A percentile compares a stretch with the other conserved stretches of the same genome.
Conservation (phyloP, 2,329 filamentous ascomycete genomes). For the Chrysoporthe austroafricana region DNA sequence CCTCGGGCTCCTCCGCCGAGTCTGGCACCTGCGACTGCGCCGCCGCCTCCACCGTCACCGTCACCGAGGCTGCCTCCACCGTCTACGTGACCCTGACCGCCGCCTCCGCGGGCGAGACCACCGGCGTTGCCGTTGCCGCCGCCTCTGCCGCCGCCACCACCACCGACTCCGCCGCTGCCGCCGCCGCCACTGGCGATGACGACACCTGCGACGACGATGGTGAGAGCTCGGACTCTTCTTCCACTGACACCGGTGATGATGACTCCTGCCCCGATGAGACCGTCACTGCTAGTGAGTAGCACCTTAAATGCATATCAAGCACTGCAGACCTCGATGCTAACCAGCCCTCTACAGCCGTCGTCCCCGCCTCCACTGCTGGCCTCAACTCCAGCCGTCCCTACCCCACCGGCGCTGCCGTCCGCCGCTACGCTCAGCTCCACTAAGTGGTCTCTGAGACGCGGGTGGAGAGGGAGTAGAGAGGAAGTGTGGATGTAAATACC, state of each 20-base stretch:
- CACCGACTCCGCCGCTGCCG: constrained; percentile 4
- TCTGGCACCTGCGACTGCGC: constrained; percentile 22
- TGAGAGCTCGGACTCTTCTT: neutral
- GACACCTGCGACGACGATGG: constrained; percentile 17
- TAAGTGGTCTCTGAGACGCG: constrained; percentile 14
- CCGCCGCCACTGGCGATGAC: constrained; percentile 21
- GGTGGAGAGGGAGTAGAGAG: neutral
- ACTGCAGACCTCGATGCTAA: neutral
- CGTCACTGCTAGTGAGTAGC: constrained; percentile 26
- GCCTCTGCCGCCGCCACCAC: constrained; percentile 14
- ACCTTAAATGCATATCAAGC: neutral
- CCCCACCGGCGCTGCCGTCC: constrained; percentile 27
- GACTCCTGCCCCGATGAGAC: constrained; percentile 26
- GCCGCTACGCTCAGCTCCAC: constrained; percentile 28
- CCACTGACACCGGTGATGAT: constrained; percentile 10
- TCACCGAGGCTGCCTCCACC: constrained; percentile 32
- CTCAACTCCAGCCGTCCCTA: constrained; percentile 25
- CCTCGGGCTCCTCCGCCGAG: neutral
- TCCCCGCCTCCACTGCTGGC: constrained; percentile 17
- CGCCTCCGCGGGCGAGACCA: constrained; percentile 3
- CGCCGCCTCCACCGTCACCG: constrained; percentile 25
- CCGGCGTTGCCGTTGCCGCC: constrained; percentile 18
- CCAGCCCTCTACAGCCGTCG: constrained; percentile 9
- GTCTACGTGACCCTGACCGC: constrained; percentile 31
- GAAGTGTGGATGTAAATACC: constrained; percentile 5